These are phyloP conservation scores for Aspergillus alliaceus DNA, from an alignment of 2,329 filamentous ascomycete species.

Conservation along the genomic window DNA sequence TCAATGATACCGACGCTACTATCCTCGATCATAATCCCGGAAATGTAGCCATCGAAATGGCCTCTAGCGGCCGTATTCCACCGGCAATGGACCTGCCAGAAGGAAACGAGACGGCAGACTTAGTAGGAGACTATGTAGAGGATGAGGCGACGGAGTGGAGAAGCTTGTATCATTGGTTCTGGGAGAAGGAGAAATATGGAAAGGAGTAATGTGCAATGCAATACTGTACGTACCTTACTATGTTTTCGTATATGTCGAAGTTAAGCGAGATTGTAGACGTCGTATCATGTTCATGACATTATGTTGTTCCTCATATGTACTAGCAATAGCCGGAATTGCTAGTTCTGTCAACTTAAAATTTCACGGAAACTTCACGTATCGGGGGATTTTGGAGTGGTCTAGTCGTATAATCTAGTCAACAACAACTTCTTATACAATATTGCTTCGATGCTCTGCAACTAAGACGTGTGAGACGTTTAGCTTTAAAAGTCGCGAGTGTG, in stretches of 20 bases:
- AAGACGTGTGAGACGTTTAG: no score
- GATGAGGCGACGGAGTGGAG: constrained; percentile 43
- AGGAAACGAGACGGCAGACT: constrained; percentile 45
- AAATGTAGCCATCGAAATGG: constrained; percentile 30
- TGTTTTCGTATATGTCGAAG: not conserved
- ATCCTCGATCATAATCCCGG: constrained; percentile 24
- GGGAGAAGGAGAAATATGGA: constrained; percentile 31
- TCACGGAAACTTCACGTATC: no score
- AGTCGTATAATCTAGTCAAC: no score
- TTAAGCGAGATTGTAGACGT: not conserved
- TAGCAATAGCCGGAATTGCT: no score
- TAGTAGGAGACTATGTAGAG: constrained; percentile 48
- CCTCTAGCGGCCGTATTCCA: constrained; percentile 20
- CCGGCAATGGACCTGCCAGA: constrained; percentile 16
- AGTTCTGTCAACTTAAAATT: no score
- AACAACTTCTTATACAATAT: no score
- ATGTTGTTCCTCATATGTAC: no score
- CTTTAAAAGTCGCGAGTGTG: no score
- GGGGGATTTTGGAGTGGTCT: no score
- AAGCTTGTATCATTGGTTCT: constrained; percentile 44
- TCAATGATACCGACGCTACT: constrained; percentile 27
- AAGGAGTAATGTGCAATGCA: constrained; percentile 11
- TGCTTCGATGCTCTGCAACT: no score
- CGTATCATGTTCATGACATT: no score
- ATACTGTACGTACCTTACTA: not conserved